Conservation (phyloP, 2,329 filamentous ascomycete genomes). For the Scedosporium minutisporum region DNA sequence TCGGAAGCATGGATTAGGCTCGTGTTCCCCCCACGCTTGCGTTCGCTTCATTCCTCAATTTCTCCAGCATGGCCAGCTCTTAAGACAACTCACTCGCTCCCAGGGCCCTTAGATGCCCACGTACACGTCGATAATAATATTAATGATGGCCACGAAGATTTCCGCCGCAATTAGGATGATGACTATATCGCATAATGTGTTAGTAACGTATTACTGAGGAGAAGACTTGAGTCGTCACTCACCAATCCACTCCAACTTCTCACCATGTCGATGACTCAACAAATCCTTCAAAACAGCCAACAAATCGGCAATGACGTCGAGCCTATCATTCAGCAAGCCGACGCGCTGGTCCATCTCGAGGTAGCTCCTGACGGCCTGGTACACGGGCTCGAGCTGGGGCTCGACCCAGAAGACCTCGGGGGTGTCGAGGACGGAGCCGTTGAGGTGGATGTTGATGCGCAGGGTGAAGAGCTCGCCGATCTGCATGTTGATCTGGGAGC, state of each 20-base stretch:
- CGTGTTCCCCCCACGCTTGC: no score
- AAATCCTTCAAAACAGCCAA: conserved; percentile 92
- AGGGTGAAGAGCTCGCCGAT: conserved; percentile 97
- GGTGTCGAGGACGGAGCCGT: conserved; percentile 91
- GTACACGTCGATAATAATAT: conserved; percentile 91
- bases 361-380: conserved; percentile 89
- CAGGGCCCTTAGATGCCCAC: conserved; percentile 28
- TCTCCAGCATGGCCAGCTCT: no score
- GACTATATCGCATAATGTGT: conserved; percentile 45
- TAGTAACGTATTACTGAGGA: background rate
- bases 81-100: background rate
- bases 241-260: conserved; percentile 87
- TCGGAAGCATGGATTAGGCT: no score
- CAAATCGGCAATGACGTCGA: conserved; percentile 83
- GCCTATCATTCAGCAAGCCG: conserved; percentile 73
- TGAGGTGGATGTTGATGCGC: conserved; percentile 94
- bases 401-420: conserved; percentile 98
- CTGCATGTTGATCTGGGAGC: conserved; percentile 96
- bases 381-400: conserved; percentile 91
- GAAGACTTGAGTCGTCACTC: conserved; percentile 20
- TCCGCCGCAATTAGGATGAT: conserved; percentile 94
- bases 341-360: conserved; percentile 97
- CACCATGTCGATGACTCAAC: conserved; percentile 82
- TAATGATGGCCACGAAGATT: conserved; percentile 84
- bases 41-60: no score